These are phyloP conservation scores for Leucocoprinus leucothites DNA, from an alignment of 768 basidiomycete genomes.

Conservation along the genomic window DNA sequence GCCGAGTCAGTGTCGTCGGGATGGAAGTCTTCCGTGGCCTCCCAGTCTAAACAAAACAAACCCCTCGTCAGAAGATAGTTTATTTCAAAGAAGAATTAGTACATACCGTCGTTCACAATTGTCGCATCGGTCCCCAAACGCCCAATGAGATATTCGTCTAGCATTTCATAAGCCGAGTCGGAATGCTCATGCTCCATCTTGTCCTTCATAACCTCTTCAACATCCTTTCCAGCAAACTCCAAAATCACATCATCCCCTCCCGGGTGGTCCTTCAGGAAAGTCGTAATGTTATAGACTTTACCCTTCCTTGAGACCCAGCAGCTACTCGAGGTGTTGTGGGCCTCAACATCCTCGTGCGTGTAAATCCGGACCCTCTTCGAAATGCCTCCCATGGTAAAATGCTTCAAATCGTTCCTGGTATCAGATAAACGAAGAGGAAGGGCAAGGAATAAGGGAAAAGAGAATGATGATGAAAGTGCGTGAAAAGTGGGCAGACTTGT, in stretches of 20 bases:
- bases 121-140: constrained; percentile 72
- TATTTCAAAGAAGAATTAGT: not conserved
- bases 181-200: constrained; percentile 83
- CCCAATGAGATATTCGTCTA: constrained; percentile 86
- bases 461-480: not conserved
- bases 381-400: constrained; percentile 33
- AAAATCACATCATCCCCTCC: constrained; percentile 93
- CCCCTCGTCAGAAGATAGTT: not conserved
- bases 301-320: constrained; percentile 83
- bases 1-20: constrained; percentile 84
- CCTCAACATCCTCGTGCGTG: constrained; percentile 68
- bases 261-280: constrained; percentile 85
- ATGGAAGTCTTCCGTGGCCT: constrained; percentile 83
- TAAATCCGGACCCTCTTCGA: constrained; percentile 71
- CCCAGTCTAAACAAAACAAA: constrained; percentile 64
- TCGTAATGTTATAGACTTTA: constrained; percentile 88
- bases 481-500: constrained; percentile 9
- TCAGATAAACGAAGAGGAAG: not conserved
- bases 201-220: constrained; percentile 80
- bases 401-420: not conserved
- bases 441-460: constrained; percentile 1
- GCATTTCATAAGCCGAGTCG: constrained; percentile 86
- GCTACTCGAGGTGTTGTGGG: constrained; percentile 54
- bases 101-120: constrained; percentile 75
- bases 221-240: constrained; percentile 79